Conservation (phyloP, 2,329 filamentous ascomycete genomes). For the Cytospora paraplurivora region DNA sequence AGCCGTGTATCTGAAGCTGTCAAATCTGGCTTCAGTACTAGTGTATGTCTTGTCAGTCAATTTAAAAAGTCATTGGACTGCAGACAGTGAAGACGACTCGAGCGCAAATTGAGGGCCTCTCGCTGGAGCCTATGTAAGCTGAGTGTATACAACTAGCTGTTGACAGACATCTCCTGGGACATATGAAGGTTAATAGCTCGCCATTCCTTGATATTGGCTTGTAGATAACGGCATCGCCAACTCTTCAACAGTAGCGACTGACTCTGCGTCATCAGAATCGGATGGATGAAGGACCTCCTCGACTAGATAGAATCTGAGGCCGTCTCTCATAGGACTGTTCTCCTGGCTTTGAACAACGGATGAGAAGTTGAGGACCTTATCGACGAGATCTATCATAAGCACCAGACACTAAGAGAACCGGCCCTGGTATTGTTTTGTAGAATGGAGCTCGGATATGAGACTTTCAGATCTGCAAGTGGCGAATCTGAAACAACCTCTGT, state of each 20-base stretch:
- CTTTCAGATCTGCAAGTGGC: neutral
- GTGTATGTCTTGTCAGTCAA: neutral
- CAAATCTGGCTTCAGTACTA: neutral
- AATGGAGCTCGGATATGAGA: neutral
- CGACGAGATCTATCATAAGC: neutral
- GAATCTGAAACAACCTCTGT: neutral
- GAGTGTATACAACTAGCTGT: neutral
- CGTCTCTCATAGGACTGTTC: neutral
- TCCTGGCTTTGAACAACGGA: neutral
- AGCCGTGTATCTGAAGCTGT: neutral
- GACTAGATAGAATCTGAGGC: neutral
- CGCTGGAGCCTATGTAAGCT: neutral
- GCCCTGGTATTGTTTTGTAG: neutral
- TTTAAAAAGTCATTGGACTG: neutral
- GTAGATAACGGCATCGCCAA: neutral
- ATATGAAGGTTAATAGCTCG: neutral
- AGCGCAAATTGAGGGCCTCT: no score
- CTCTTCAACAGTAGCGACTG: neutral
- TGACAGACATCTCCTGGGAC: neutral
- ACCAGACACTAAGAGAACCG: neutral
- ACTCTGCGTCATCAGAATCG: neutral
- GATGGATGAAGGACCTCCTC: neutral
- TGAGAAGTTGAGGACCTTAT: neutral
- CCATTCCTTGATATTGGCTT: neutral
- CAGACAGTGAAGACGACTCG: neutral